Percentiles rank a stretch among this genome's conserved stretches.
Conservation (phyloP, 148 eudicot genomes). For the Euryodendron excelsum region DNA sequence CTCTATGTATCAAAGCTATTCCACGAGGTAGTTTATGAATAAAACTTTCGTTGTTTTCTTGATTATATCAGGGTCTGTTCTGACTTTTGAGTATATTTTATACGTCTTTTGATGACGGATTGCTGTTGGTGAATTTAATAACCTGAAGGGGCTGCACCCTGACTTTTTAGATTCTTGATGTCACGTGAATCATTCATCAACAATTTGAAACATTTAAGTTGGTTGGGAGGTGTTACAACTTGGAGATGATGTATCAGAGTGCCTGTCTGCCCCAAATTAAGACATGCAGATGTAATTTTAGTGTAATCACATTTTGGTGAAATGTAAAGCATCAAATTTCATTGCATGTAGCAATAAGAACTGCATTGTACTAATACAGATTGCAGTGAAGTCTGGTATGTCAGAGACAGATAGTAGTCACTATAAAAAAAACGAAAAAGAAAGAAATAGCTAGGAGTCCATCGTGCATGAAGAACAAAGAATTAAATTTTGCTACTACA, state of each 20-base stretch:
- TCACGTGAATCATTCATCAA: not conserved
- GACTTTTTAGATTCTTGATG: not conserved
- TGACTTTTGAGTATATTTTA: not conserved
- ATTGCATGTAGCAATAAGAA: not conserved
- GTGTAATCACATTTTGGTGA: not conserved
- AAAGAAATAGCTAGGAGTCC: not conserved
- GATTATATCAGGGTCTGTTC: not conserved
- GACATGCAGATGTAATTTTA: not conserved
- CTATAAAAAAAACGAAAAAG: not conserved
- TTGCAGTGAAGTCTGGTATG: not conserved
- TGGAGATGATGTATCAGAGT: not conserved
- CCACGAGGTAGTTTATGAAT: slow-evolving; percentile 43
- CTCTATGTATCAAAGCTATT: slow-evolving; percentile 50
- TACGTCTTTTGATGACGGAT: not conserved
- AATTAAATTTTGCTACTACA: not conserved
- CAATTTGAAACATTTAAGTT: not conserved
- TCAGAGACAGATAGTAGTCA: not conserved
- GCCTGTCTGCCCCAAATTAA: not conserved
- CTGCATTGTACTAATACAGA: not conserved
- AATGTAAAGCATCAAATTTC: not conserved
- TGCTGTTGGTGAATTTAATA: not conserved
- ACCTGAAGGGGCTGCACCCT: not conserved
- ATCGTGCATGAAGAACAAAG: not conserved
- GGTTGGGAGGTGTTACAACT: not conserved
- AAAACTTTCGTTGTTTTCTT: not conserved